A percentile compares a stretch with the other conserved stretches of the same genome.
Conservation (phyloP, 257 asterid species). For the Avicennia marina region DNA sequence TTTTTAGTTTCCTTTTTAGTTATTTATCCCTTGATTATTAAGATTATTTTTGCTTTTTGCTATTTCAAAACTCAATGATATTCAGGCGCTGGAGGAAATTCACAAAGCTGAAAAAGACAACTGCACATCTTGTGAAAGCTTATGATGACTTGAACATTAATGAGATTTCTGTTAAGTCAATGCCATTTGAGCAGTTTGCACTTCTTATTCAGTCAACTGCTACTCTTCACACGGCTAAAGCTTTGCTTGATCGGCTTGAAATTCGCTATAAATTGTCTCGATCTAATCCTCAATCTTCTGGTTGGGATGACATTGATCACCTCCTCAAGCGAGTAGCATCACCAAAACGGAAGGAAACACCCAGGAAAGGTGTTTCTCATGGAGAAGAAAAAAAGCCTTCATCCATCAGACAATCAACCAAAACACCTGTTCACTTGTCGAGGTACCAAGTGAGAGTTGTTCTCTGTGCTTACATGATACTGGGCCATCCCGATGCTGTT, state of each 20-base stretch:
- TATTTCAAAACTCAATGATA: too few species aligned
- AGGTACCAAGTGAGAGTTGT: constrained; percentile 84
- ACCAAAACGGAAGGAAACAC: constrained; percentile 51
- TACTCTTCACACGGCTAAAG: constrained; percentile 61
- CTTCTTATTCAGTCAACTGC: constrained; percentile 55
- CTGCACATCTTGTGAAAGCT: constrained; percentile 55
- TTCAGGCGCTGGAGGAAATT: constrained; percentile 81
- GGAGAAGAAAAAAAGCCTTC: constrained; percentile 31
- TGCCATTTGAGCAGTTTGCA: constrained; percentile 95
- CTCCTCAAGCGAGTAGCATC: constrained; percentile 85
- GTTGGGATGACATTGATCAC: constrained; percentile 77
- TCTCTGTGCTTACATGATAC: constrained; percentile 78
- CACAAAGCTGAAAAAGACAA: constrained; percentile 40
- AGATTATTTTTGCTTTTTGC: too few species aligned
- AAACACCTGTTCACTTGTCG: constrained; percentile 36
- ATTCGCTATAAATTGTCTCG: constrained; percentile 49
- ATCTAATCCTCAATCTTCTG: constrained; percentile 31
- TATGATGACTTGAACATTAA: constrained; percentile 56
- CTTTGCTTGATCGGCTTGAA: constrained; percentile 81
- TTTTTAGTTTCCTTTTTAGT: background rate
- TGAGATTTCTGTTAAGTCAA: constrained; percentile 54
- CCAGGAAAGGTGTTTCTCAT: constrained; percentile 39
- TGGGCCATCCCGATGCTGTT: constrained; percentile 94
- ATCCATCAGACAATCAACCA: constrained; percentile 25
- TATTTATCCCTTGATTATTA: background rate